phyloP scores from a whole-genome alignment of 2,329 filamentous ascomycete species.

The Fonsecaea pugnacius region DNA sequence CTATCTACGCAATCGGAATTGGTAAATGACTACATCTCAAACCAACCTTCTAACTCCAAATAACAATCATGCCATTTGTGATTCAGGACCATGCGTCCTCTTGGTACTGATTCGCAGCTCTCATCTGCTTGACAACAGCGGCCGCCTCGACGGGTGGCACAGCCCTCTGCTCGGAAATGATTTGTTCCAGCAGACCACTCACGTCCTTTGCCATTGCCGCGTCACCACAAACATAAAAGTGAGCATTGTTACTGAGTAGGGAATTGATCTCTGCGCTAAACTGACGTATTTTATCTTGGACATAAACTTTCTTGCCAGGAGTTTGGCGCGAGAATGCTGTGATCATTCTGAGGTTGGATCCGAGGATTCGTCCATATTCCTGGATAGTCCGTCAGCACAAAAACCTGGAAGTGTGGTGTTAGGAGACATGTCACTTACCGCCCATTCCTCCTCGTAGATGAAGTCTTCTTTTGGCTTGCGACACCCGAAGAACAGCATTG shows the following conservation, averaged over 20 bases:
- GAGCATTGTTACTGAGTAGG: slow-evolving; percentile 9
- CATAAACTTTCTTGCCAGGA: slow-evolving; percentile 12
- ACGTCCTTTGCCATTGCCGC: slow-evolving; percentile 21
- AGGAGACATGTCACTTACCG: neutral
- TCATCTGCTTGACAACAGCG: slow-evolving; percentile 6
- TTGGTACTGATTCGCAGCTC: slow-evolving; percentile 4
- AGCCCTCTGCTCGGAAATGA: slow-evolving; percentile 1
- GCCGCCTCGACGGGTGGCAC: neutral
- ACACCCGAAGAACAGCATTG: slow-evolving; percentile 52
- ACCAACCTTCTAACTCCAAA: neutral
- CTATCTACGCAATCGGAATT: neutral
- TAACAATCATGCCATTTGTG: neutral
- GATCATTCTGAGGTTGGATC: neutral
- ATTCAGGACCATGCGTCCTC: slow-evolving; percentile 8
- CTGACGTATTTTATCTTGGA: slow-evolving; percentile 11
- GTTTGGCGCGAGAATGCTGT: slow-evolving; percentile 17
- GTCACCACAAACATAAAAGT: slow-evolving; percentile 19
- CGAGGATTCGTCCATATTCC: slow-evolving; percentile 3
- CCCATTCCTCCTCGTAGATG: slow-evolving; percentile 40
- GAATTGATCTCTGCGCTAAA: neutral
- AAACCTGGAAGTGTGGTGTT: neutral
- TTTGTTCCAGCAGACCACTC: neutral
- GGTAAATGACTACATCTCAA: neutral
- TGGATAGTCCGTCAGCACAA: neutral
- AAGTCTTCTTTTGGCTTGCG: slow-evolving; percentile 45